These are phyloP conservation scores for Pestalotiopsis sp. DNA, from an alignment of 2,329 filamentous ascomycete species.

Conservation along the genomic window DNA sequence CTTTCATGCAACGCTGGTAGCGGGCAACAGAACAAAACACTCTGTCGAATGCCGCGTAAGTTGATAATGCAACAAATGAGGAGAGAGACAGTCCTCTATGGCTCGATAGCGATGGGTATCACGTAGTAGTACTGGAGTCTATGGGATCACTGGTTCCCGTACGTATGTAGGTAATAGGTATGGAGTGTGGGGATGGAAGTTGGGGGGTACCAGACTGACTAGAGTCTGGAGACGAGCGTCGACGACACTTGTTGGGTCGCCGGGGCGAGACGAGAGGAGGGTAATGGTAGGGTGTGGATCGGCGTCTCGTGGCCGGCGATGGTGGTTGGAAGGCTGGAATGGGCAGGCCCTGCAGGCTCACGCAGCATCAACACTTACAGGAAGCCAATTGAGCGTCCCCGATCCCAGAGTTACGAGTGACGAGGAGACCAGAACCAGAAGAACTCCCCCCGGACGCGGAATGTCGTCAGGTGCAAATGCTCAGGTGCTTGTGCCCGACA, in stretches of 20 bases:
- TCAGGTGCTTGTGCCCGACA: slow-evolving; percentile 11
- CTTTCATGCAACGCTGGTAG: slow-evolving; percentile 24
- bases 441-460: not conserved
- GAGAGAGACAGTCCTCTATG: slow-evolving; percentile 24
- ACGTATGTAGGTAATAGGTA: slow-evolving; percentile 14
- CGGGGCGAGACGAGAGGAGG: slow-evolving; percentile 21
- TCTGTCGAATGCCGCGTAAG: slow-evolving; percentile 31
- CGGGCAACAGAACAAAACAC: slow-evolving; percentile 29
- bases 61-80: slow-evolving; percentile 35
- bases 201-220: slow-evolving; percentile 14
- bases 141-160: not conserved
- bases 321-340: slow-evolving; percentile 16
- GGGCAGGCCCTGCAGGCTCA: slow-evolving; percentile 14
- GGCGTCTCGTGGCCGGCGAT: slow-evolving; percentile 5
- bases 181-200: slow-evolving; percentile 26
- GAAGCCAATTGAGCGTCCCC: slow-evolving; percentile 14
- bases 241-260: slow-evolving; percentile 11
- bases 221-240: slow-evolving; percentile 20
- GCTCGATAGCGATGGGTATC: slow-evolving; percentile 33
- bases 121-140: slow-evolving; percentile 18
- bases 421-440: not conserved
- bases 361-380: slow-evolving; percentile 16
- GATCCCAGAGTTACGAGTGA: slow-evolving; percentile 5
- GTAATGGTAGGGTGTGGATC: slow-evolving; percentile 15
- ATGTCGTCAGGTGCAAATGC: slow-evolving; percentile 4